Percentiles rank a stretch among this genome's conserved stretches.
Evolutionary conservation across 2,329 filamentous ascomycete species (phyloP).

Genomic region (Rasamsonia emersonii): DNA sequence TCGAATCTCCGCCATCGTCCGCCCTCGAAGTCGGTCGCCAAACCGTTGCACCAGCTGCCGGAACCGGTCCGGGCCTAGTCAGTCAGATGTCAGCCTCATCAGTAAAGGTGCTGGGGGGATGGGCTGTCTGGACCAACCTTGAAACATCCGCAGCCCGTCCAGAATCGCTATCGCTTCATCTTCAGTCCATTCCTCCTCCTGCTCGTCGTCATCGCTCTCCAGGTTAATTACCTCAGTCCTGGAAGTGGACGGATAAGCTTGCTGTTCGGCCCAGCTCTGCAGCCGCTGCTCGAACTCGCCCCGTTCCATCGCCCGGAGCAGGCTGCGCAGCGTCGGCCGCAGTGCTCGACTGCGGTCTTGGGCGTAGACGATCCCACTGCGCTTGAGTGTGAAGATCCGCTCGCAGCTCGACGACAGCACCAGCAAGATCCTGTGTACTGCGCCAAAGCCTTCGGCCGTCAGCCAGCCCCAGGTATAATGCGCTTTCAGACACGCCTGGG

Average conservation of each 20-base stretch:
- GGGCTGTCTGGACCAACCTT: slow-evolving; percentile 13
- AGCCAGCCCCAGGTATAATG: slow-evolving; percentile 11
- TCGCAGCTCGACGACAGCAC: slow-evolving; percentile 10
- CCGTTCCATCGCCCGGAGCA: slow-evolving; percentile 9
- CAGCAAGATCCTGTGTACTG: slow-evolving; percentile 12
- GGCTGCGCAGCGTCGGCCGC: slow-evolving; percentile 6
- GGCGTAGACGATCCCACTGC: slow-evolving; percentile 7
- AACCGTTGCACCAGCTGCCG: slow-evolving; percentile 5
- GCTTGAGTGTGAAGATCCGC: slow-evolving; percentile 9
- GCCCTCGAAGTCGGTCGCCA: slow-evolving; percentile 8
- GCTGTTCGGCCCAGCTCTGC: not conserved
- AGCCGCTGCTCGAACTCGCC: not conserved
- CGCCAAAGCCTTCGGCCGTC: slow-evolving; percentile 10
- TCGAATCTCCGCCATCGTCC: slow-evolving; percentile 13
- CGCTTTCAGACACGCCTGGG: slow-evolving; percentile 13
- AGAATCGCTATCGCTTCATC: slow-evolving; percentile 16
- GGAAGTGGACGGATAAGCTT: too few species aligned
- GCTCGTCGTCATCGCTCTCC: slow-evolving; percentile 4
- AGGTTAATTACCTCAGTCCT: too few species aligned
- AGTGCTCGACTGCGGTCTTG: slow-evolving; percentile 6
- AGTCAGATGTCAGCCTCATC: too few species aligned
- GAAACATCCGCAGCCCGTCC: slow-evolving; percentile 16
- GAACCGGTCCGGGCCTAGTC: not conserved
- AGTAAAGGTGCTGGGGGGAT: too few species aligned
- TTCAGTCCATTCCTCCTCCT: slow-evolving; percentile 16